These are phyloP conservation scores for Cryptosporidium baileyi DNA, from an alignment of 169 alveolate genomes.

Conservation along the genomic window DNA sequence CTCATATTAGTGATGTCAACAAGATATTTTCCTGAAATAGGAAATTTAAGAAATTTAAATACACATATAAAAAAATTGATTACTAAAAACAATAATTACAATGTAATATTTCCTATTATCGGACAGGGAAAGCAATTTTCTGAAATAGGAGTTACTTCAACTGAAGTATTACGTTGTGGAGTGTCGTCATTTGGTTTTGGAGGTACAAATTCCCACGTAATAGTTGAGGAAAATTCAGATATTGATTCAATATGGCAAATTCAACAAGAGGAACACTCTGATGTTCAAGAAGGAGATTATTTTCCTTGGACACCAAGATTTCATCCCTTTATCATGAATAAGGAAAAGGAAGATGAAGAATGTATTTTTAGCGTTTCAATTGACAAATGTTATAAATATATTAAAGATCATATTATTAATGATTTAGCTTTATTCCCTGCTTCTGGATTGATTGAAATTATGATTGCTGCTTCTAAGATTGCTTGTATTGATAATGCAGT, in stretches of 20 bases:
- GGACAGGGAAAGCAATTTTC: conserved; percentile 3
- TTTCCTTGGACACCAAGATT: conserved; percentile 67
- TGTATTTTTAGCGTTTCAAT: not conserved
- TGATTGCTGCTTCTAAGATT: not conserved
- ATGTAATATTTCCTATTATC: conserved; percentile 8
- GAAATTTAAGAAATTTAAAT: not conserved
- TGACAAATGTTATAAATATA: not conserved
- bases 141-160: conserved; percentile 27
- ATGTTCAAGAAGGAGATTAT: conserved; percentile 36
- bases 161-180: conserved; percentile 68
- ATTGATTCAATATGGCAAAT: conserved; percentile 16
- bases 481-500: conserved; percentile 25
- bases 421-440: conserved; percentile 45
- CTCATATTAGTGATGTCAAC: conserved; percentile 29
- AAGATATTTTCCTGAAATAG: conserved; percentile 56
- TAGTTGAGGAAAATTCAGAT: conserved; percentile 73
- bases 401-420: conserved; percentile 21
- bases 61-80: conserved; percentile 29
- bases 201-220: conserved; percentile 79
- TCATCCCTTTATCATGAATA: conserved; percentile 49
- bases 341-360: conserved; percentile 15
- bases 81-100: not conserved
- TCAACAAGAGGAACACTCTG: conserved; percentile 3
- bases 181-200: conserved; percentile 82
- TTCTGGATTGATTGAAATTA: conserved; percentile 46